Conservation (phyloP, 495 filamentous ascomycete species). For the Articulospora tetracladia region DNA sequence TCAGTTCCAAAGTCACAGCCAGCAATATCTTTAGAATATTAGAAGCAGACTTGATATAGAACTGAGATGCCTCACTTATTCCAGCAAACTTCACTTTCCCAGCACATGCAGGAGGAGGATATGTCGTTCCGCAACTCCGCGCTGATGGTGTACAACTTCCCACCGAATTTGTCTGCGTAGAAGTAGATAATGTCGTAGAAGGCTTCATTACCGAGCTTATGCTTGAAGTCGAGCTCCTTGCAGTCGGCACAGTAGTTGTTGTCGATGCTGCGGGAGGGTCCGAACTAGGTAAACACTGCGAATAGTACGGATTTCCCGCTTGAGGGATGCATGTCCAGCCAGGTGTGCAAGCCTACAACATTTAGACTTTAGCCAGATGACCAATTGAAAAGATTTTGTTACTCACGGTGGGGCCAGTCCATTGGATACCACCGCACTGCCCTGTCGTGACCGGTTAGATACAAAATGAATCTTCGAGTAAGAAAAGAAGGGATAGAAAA, state of each 20-base stretch:
- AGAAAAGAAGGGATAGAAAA: too few species aligned
- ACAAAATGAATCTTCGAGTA: too few species aligned
- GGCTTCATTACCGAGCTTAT: too few species aligned
- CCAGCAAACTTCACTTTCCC: constrained; percentile 1
- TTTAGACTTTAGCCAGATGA: too few species aligned
- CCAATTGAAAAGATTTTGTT: too few species aligned
- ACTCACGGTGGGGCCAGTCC: too few species aligned
- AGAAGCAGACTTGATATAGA: background rate
- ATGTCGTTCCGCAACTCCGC: background rate
- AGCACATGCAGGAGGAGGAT: background rate
- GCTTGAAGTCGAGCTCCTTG: background rate
- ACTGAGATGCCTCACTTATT: background rate
- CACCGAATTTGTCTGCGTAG: background rate
- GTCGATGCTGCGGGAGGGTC: background rate
- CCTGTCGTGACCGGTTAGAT: too few species aligned
- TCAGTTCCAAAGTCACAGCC: constrained; percentile 48
- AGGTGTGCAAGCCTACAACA: too few species aligned
- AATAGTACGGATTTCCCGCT: background rate
- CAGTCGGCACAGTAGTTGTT: too few species aligned
- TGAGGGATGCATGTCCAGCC: too few species aligned
- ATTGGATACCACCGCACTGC: too few species aligned
- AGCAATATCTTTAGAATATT: constrained; percentile 25
- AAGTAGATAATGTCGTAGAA: background rate
- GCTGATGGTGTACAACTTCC: background rate
- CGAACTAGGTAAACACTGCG: background rate